phyloP scores from a whole-genome alignment of 768 basidiomycete genomes.

The Lyophyllum semitale region DNA sequence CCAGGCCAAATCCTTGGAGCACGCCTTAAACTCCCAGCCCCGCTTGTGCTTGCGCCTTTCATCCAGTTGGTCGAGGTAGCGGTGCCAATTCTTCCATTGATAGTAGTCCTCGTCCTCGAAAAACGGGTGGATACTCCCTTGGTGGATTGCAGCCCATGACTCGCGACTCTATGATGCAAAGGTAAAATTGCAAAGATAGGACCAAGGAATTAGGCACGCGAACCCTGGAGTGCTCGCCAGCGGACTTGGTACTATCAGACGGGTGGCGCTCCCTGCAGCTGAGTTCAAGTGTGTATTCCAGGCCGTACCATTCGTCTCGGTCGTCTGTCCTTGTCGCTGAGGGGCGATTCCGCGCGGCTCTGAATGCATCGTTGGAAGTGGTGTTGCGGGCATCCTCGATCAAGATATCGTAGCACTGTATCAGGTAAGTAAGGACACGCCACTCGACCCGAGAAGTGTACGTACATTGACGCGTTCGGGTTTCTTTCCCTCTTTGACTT shows the following conservation, averaged over 20 bases:
- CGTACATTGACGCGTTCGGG: conserved; percentile 31
- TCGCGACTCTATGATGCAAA: conserved; percentile 36
- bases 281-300: conserved; percentile 45
- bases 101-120: conserved; percentile 42
- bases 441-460: neutral
- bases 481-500: conserved; percentile 41
- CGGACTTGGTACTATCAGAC: conserved; percentile 29
- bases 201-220: neutral
- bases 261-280: conserved; percentile 37
- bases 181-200: neutral
- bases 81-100: conserved; percentile 48
- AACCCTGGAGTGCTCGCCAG: conserved; percentile 44
- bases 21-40: conserved; percentile 32
- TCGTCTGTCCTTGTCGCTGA: conserved; percentile 12
- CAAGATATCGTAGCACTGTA: conserved; percentile 14
- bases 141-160: conserved; percentile 45
- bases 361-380: neutral
- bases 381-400: conserved; percentile 12
- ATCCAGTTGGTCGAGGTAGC: conserved; percentile 40
- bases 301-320: conserved; percentile 42
- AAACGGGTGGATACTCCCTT: conserved; percentile 36
- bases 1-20: conserved; percentile 33
- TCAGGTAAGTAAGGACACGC: conserved; percentile 7
- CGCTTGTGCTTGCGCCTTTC: conserved; percentile 30
- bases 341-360: neutral